Percentiles rank a stretch among this genome's conserved stretches.
Evolutionary conservation across 208 protist genomes (phyloP).

Genomic region (Leishmania guyanensis): DNA sequence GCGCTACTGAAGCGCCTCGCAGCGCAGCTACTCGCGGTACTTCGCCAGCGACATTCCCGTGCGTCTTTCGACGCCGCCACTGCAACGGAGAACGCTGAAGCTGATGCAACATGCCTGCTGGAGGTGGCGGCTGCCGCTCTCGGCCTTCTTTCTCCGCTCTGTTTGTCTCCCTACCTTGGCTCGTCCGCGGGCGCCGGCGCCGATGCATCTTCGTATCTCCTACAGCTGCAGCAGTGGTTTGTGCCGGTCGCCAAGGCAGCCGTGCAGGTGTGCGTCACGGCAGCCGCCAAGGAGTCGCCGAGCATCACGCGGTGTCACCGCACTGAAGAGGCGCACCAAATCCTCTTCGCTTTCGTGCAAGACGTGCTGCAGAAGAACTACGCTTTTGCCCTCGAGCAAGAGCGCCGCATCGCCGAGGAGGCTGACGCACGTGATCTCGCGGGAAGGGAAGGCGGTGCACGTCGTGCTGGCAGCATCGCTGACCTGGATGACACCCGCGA

Average conservation of each 20-base stretch:
- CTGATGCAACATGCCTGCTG: slow-evolving; percentile 1
- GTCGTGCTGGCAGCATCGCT: not conserved
- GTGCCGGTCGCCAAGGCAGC: slow-evolving; percentile 36
- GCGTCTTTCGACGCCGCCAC: not conserved
- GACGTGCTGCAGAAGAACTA: slow-evolving; percentile 90
- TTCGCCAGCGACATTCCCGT: slow-evolving; percentile 18
- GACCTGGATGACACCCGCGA: slow-evolving; percentile 12
- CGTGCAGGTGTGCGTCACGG: slow-evolving; percentile 30
- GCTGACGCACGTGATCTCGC: slow-evolving; percentile 3
- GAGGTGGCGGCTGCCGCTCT: slow-evolving; percentile 44
- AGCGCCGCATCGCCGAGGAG: slow-evolving; percentile 54
- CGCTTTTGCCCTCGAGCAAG: slow-evolving; percentile 60
- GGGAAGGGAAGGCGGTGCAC: not conserved
- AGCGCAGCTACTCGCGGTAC: slow-evolving; percentile 16
- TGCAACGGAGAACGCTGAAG: not conserved
- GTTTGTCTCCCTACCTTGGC: slow-evolving; percentile 45
- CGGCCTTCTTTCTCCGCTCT: slow-evolving; percentile 64
- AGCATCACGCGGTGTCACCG: not conserved
- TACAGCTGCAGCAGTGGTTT: slow-evolving; percentile 47
- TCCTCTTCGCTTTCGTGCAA: slow-evolving; percentile 81
- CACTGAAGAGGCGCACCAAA: slow-evolving; percentile 20
- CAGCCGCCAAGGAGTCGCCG: not conserved
- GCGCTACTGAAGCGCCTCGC: slow-evolving; percentile 32
- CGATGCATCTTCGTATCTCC: slow-evolving; percentile 7
- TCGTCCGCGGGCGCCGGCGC: slow-evolving; percentile 2